Evolutionary conservation across 331 rosid genomes (phyloP), one percentile per base, ranked within the genome.

Genomic region (Phaseolus coccineus): DNA sequence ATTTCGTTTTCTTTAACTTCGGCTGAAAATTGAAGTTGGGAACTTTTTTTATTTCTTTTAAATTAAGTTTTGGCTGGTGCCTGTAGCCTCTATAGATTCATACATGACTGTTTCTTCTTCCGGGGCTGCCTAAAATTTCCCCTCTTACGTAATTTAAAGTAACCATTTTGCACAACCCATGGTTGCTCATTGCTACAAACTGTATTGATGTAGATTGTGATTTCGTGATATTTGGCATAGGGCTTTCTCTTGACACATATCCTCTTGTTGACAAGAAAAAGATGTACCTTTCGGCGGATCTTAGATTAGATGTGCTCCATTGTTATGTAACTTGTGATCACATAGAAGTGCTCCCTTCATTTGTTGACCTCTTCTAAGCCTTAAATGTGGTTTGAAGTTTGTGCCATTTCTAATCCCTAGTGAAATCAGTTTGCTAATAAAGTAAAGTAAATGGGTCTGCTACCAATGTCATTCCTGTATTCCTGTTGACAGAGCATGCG

Each of bases 151-250:
- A 11, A 46, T 46, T 46, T 46, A 3, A 46, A 12, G 51, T 46
- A 12, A 46, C 16, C 51, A 46, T 12, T 46, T 46, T 11, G 2
- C 46, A 47, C 50, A 5, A 44, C 14, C 13, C 42, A 8, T 25
- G 42, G 37, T 7, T 79, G 71, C 40, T 59, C 33, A 33, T 59
- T 48, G 70, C 14, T 73, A 25, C 69, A 30, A 52, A 33, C 12
- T 8, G 4, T 11, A 37, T 70, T 76, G 69, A 37, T 76, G 33
- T 48, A 35, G 44, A 46, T 70, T 46, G 40, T 52, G 33, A 44
- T 44, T 24, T 66, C 80, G 66, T 27, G 25, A 50, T 55, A 69
- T 47, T 53, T 71, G 27, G 37, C 28, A 74, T 15, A 50, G 48
- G 67, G 22, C 77, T 31, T 40, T 58, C 46, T 39, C 33, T 39